Evolutionary conservation across 2,329 filamentous ascomycete genomes (phyloP), one percentile per base, ranked within the genome.

Genomic region (Fusarium longipes): DNA sequence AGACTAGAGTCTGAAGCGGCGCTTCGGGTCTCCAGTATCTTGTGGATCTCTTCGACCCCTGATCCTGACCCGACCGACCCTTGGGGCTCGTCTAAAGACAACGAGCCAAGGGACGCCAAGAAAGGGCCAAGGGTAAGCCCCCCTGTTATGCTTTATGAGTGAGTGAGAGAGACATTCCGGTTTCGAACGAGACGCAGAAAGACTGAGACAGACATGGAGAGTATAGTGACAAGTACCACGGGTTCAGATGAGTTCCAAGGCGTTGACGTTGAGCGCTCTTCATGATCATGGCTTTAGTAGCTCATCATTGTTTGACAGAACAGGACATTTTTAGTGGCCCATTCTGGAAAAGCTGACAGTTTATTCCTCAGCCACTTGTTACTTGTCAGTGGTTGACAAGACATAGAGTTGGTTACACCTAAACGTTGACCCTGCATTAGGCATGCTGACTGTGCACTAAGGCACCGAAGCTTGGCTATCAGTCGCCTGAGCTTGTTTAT

Each of bases 21-120:
- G 67, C 67, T 57, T 66, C 67, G 61, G 68, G 53, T 56, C 35
- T 27, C 27, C 53, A 47, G 65, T 69, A 64, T 67, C 66, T 57
- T 45, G 61, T 67, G 62, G 67, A 55, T 52, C 45, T 27, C 48
- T 48, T 48, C 33, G 30, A 44, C 65, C 70, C 70, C 67, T 73
- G 66, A 57, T 55, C 67, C 45, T 49, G 33, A 12, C 29, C 8
- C 33, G 15, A 17, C 49, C 35, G 42, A 38, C 12, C 47, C 30
- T 52, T 30, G 24, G 5, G 32, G 12, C 40, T 43, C 40, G 40
- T 43, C 40, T 43, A 43, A 25, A 43, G 40, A 43, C 39, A n/a
- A 27, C 38, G 42, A 47, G 63, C 48, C 64, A 67, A 67, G 57
- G 67, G 56, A 47, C 49, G 47, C 65, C 65, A 68, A 68, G 55